Evolutionary conservation across 1,139 yeast species (phyloP), one percentile per base, ranked within the genome.

Genomic region (Nakaseomyces delphensis): DNA sequence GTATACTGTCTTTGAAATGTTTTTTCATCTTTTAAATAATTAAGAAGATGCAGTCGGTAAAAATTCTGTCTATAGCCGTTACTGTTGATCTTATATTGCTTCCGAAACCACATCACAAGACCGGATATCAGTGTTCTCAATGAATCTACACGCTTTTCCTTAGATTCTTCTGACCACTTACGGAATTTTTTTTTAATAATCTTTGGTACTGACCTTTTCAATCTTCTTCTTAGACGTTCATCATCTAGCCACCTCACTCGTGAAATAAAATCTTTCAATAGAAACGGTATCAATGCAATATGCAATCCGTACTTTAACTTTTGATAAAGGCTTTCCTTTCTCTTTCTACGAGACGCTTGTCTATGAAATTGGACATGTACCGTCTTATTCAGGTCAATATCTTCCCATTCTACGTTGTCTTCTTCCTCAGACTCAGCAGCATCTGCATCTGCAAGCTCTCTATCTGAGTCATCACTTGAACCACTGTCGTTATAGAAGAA

Each of bases 11-110:
- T 39, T 11, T 15, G 41, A 24, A 3, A n/a, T 5, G 8, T 20
- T 24, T 32, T 27, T 13, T 21, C 18, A n/a, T 39, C 39, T 10
- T 36, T 18, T 28, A 42, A 39, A 19, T 39, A 40, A 3, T 45
- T 29, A 16, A 53, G 31, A 35, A 45, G 43, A 31, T 45, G 43
- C 11, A 54, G 18, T 23, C 60, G 46, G 15, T 43, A 30, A 15
- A 45, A 44, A 38, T 52, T 52, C 39, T 54, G 60, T 13, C 60
- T 44, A 24, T 53, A 53, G 9, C 60, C 60, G 41, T 56, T 56
- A 24, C 54, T 48, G 39, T 56, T 56, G 8, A 54, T 48, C 35
- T 54, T 47, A 35, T 50, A 56, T 39, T 53, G 42, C 1, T 50
- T 27, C 39, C 57, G 39, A 41, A 53, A 56, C 60, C 60, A 56